These are phyloP conservation scores for Leccinellum luteum DNA, from an alignment of 768 basidiomycete genomes.

Conservation along the genomic window DNA sequence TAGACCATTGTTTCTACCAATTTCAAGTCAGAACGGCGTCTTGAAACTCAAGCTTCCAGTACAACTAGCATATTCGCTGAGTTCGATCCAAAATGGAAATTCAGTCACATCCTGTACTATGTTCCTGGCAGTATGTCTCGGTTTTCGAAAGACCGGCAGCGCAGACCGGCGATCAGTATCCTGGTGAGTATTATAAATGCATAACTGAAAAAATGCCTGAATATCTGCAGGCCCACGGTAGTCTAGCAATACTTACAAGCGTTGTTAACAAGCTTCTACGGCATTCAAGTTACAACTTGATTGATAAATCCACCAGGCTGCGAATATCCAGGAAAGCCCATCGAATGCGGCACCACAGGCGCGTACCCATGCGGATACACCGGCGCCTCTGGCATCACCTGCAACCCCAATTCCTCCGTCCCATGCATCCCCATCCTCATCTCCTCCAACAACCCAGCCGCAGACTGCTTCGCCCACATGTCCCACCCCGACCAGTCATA, in stretches of 20 bases:
- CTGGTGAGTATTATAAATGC: background rate
- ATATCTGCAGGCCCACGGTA: background rate
- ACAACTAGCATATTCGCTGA: too few relatives aligned
- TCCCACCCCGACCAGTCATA: constrained; percentile 24
- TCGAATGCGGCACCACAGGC: background rate
- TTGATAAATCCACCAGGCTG: constrained; percentile 1
- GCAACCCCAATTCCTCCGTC: background rate
- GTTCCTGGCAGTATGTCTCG: too few relatives aligned
- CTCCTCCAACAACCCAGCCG: constrained; percentile 9
- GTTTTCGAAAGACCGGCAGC: too few relatives aligned
- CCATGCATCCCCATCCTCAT: background rate
- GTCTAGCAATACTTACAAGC: background rate
- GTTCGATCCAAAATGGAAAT: too few relatives aligned
- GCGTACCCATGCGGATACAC: constrained; percentile 25
- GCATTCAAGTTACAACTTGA: background rate
- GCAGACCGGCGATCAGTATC: too few relatives aligned
- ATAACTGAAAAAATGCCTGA: background rate
- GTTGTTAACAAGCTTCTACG: background rate
- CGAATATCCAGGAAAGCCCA: constrained; percentile 3
- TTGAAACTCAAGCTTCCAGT: too few relatives aligned
- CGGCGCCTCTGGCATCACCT: background rate
- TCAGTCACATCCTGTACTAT: too few relatives aligned
- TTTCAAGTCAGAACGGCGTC: too few relatives aligned
- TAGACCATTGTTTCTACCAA: too few relatives aligned
- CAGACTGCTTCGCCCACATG: constrained; percentile 23